Percentiles rank a stretch among this genome's conserved stretches.
phyloP scores from a whole-genome alignment of 176 grass and related monocot species.

The Alopecurus myosuroides region DNA sequence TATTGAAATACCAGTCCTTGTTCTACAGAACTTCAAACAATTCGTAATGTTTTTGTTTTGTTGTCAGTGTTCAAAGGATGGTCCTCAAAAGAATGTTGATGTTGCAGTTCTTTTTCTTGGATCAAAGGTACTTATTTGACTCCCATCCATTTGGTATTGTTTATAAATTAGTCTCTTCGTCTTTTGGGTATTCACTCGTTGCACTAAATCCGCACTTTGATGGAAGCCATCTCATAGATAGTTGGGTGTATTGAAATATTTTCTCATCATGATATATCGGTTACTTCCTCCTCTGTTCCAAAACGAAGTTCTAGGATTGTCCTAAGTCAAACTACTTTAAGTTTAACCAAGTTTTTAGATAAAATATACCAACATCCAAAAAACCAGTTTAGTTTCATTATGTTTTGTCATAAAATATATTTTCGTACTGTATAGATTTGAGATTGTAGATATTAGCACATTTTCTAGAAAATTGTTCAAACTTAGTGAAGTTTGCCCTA shows the following conservation, averaged over 20 bases:
- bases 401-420: too few relatives aligned
- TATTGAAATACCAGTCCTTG: background rate
- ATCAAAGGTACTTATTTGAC: constrained; percentile 54
- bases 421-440: too few relatives aligned
- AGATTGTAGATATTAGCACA: too few relatives aligned
- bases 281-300: too few relatives aligned
- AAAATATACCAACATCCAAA: too few relatives aligned
- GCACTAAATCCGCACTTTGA: background rate
- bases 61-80: constrained; percentile 65
- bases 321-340: too few relatives aligned
- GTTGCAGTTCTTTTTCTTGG: constrained; percentile 85
- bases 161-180: background rate
- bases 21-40: background rate
- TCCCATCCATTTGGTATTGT: background rate
- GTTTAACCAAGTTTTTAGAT: too few relatives aligned
- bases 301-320: too few relatives aligned
- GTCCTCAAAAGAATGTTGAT: constrained; percentile 48
- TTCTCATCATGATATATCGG: background rate
- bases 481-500: too few relatives aligned
- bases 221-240: background rate
- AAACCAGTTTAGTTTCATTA: too few relatives aligned
- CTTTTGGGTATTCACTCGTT: background rate
- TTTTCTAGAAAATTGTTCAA: too few relatives aligned
- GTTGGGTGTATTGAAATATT: background rate
- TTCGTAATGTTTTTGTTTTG: background rate